Percentiles rank a stretch among this genome's conserved stretches.
These are phyloP conservation scores for Eurotiales sp. DNA, from an alignment of 2,329 filamentous ascomycete species.

Conservation along the genomic window DNA sequence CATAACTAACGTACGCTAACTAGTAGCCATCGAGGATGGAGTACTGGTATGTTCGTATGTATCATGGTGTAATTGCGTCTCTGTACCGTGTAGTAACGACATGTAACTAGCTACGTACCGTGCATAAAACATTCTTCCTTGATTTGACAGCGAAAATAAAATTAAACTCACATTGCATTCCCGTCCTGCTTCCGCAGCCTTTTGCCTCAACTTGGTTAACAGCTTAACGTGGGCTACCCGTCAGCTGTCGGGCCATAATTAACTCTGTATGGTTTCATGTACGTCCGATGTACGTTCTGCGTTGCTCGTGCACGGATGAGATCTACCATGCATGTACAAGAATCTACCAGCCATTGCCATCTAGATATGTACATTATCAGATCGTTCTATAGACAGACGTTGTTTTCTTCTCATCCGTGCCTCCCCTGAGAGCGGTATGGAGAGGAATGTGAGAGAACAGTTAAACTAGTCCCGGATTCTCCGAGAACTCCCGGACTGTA, in stretches of 20 bases:
- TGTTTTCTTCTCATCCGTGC: no score
- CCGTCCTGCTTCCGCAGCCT: conserved; percentile 14
- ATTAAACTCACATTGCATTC: conserved; percentile 22
- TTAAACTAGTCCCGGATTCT: no score
- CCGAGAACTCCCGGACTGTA: not conserved
- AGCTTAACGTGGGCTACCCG: not conserved
- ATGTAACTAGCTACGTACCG: not conserved
- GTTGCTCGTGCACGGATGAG: not conserved
- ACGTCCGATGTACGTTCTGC: not conserved
- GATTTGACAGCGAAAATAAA: conserved; percentile 12
- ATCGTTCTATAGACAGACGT: no score
- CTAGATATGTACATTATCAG: no score
- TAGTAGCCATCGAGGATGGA: no score
- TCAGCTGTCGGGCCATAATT: not conserved
- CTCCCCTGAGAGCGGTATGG: no score
- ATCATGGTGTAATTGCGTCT: no score
- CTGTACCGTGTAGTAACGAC: no score
- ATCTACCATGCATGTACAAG: not conserved
- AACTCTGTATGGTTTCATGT: not conserved
- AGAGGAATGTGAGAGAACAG: no score
- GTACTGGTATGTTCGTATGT: no score
- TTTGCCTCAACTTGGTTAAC: not conserved
- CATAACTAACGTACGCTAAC: no score
- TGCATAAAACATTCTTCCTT: conserved; percentile 3
- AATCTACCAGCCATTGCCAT: no score